Percentiles rank a stretch among this genome's conserved stretches.
These are phyloP conservation scores for Spergularia azorica DNA, from an alignment of 179 eudicot species.

Conservation along the genomic window DNA sequence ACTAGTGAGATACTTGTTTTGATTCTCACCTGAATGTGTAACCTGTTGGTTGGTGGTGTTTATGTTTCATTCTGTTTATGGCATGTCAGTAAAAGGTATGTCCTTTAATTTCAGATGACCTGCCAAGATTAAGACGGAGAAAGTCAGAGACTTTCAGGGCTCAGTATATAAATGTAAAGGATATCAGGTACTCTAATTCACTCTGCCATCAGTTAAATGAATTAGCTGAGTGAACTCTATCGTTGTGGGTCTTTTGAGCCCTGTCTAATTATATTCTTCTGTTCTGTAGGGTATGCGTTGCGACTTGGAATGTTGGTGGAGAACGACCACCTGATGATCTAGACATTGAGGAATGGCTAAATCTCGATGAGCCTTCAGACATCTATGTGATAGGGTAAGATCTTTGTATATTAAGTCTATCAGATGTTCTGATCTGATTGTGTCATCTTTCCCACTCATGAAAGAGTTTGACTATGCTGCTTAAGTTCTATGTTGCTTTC, in stretches of 20 bases:
- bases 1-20: neutral
- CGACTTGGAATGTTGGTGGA: slow-evolving; percentile 98
- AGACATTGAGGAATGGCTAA: slow-evolving; percentile 82
- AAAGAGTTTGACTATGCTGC: neutral
- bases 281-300: slow-evolving; percentile 66
- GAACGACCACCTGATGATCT: slow-evolving; percentile 77
- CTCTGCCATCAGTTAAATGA: neutral
- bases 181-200: slow-evolving; percentile 56
- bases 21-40: neutral
- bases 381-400: slow-evolving; percentile 92
- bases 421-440: neutral
- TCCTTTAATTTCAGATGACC: slow-evolving; percentile 50
- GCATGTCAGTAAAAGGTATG: slow-evolving; percentile 3
- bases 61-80: neutral
- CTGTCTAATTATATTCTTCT: slow-evolving; percentile 11
- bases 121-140: slow-evolving; percentile 67
- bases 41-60: neutral
- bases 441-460: neutral
- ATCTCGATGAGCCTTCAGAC: slow-evolving; percentile 74
- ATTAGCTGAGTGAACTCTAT: neutral
- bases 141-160: slow-evolving; percentile 93
- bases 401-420: neutral
- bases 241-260: neutral
- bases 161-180: slow-evolving; percentile 83
- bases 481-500: neutral